Percentiles rank a stretch among this genome's conserved stretches.
Evolutionary conservation across 2,329 filamentous ascomycete species (phyloP).

Genomic region (Pseudogymnoascus sp.): DNA sequence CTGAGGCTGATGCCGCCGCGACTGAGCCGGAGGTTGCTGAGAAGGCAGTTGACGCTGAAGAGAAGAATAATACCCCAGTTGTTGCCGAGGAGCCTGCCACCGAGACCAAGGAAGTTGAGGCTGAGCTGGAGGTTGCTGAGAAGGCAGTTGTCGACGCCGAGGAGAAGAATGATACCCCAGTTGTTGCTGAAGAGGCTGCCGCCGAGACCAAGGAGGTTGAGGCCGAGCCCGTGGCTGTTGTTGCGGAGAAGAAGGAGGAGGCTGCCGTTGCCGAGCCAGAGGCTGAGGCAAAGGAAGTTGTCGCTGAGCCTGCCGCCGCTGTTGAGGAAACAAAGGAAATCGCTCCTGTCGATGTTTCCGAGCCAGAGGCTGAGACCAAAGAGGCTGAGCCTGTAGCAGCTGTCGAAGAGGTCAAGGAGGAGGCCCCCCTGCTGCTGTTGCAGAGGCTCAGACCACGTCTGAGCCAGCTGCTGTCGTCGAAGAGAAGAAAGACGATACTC

Average conservation of each 20-base stretch:
- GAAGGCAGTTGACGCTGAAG: background rate
- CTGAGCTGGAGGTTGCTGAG: background rate
- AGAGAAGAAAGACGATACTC: background rate
- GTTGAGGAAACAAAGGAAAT: background rate
- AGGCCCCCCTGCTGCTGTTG: background rate
- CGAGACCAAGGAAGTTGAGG: background rate
- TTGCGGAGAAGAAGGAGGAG: background rate
- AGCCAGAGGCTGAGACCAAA: background rate
- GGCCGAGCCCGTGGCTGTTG: background rate
- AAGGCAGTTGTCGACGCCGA: background rate
- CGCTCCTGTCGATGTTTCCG: background rate
- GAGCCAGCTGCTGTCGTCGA: background rate
- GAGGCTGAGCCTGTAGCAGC: background rate
- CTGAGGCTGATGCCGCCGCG: background rate
- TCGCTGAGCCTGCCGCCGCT: background rate
- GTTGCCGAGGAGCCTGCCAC: background rate
- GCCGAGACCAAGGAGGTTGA: background rate
- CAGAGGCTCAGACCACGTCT: background rate
- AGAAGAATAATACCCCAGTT: background rate
- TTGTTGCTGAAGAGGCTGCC: background rate
- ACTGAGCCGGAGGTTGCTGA: background rate
- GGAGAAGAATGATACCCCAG: background rate
- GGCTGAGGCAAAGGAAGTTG: background rate
- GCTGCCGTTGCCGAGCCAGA: background rate
- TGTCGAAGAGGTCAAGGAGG: background rate